These are phyloP conservation scores for Pythium rhizo-oryzae DNA, from an alignment of 352 stramenopile species.

Conservation along the genomic window DNA sequence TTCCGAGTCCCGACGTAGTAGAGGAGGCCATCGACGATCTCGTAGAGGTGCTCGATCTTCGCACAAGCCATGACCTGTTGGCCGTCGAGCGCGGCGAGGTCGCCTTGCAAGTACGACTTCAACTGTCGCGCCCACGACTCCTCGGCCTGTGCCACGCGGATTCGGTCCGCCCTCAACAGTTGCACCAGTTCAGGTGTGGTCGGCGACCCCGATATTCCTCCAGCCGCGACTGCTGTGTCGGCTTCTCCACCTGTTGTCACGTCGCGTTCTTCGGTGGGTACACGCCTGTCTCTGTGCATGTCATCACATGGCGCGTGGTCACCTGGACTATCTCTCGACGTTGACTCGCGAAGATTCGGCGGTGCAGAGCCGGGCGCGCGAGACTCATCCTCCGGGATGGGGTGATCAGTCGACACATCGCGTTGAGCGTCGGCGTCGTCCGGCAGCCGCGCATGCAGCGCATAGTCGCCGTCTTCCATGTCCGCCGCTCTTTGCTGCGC, in stretches of 20 bases:
- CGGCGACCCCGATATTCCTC: neutral
- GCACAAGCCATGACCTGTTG: neutral
- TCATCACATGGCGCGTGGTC: slow-evolving; percentile 5
- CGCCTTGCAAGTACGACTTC: neutral
- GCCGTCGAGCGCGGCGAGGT: neutral
- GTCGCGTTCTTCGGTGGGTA: no score
- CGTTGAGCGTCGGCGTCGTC: neutral
- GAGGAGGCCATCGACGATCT: slow-evolving; percentile 14
- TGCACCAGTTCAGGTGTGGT: neutral
- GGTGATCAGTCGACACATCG: no score
- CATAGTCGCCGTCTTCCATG: no score
- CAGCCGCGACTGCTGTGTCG: neutral
- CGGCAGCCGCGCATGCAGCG: no score
- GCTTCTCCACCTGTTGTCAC: neutral
- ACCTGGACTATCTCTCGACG: neutral
- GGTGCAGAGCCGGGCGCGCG: neutral
- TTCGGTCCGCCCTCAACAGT: neutral
- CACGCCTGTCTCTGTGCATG: neutral
- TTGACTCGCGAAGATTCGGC: no score
- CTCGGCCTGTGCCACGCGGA: slow-evolving; percentile 2
- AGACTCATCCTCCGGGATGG: neutral
- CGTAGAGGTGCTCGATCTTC: slow-evolving; percentile 5
- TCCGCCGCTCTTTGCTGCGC: no score
- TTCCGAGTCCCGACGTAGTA: slow-evolving; percentile 6
- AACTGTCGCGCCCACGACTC: neutral